Evolutionary conservation across 805 yeast genomes (phyloP), one percentile per base, ranked within the genome.

Genomic region (Wickerhamiella hasegawae): DNA sequence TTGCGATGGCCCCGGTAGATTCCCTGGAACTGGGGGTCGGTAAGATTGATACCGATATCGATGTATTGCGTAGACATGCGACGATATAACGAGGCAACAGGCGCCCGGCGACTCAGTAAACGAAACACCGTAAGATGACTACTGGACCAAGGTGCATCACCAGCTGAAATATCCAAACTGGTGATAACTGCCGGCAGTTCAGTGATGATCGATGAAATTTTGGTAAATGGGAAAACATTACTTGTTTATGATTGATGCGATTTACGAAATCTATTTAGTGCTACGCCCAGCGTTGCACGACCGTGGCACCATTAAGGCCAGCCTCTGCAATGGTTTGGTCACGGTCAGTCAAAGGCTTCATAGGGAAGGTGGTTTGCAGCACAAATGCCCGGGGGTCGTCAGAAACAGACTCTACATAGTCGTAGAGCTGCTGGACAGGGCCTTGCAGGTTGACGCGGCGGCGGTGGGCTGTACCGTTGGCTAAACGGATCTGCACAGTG

Each of bases 1-100:
- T 69, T 63, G 29, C 64, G 65, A 20, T 72, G 69, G 11, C 77
- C 84, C 42, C 82, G 69, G 51, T 90, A 90, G 6, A 55, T 41
- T 1, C 98, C 98, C 32, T 64, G 66, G 53, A 81, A 90, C 90
- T 85, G 90, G 3, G 71, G 63, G 53, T 87, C 98, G 1, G 94
- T 77, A 49, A 87, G 65, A 52, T 87, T 87, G 46, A 83, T 80
- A 22, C 69, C 80, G 36, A 68, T 65, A 45, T 69, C 73, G 18
- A 46, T 39, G 36, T 41, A 48, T 35, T 36, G 24, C 31, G 27
- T 6, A 8, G n/a, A n/a, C n/a, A n/a, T n/a, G n/a, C n/a, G n/a
- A n/a, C n/a, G n/a, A n/a, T n/a, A n/a, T n/a, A n/a, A n/a, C n/a
- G n/a, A n/a, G n/a, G n/a, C n/a, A n/a, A n/a, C n/a, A n/a, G n/a